Evolutionary conservation across 75 land plant species (phyloP).

Genomic region (Gnetum montanum): DNA sequence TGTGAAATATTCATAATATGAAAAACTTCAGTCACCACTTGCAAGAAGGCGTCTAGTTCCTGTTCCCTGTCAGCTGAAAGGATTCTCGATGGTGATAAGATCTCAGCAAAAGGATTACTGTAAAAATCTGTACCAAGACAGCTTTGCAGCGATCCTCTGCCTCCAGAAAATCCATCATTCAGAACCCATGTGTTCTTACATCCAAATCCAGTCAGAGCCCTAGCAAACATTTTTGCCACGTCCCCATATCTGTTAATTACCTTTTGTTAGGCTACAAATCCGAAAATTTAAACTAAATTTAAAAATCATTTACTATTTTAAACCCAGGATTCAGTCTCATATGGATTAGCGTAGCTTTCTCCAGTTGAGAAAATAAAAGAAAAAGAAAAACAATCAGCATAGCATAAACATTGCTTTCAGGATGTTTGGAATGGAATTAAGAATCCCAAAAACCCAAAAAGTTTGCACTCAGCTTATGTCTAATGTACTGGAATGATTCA

Average conservation of each 20-base stretch:
- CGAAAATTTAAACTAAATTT: no score
- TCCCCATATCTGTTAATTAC: slow-evolving; percentile 69
- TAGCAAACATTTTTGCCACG: slow-evolving; percentile 80
- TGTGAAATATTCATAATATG: no score
- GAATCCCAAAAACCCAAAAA: background rate
- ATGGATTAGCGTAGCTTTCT: no score
- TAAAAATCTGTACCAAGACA: slow-evolving; percentile 76
- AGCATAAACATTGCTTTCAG: background rate
- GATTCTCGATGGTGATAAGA: slow-evolving; percentile 73
- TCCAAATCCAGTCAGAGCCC: slow-evolving; percentile 55
- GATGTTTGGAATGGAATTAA: background rate
- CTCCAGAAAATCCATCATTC: slow-evolving; percentile 81
- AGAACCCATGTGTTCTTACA: slow-evolving; percentile 84
- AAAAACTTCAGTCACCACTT: no score
- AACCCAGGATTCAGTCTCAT: no score
- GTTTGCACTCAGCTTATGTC: background rate
- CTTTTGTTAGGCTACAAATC: no score
- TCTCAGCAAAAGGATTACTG: slow-evolving; percentile 50
- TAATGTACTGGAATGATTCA: background rate
- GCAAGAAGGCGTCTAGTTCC: slow-evolving; percentile 35
- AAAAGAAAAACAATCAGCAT: background rate
- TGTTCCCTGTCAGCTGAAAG: slow-evolving; percentile 36
- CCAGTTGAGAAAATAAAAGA: background rate
- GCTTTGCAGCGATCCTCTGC: slow-evolving; percentile 91
- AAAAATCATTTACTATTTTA: no score